Evolutionary conservation across 768 basidiomycete species (phyloP), one percentile per base, ranked within the genome.

Genomic region (Pleurotus sapidus): DNA sequence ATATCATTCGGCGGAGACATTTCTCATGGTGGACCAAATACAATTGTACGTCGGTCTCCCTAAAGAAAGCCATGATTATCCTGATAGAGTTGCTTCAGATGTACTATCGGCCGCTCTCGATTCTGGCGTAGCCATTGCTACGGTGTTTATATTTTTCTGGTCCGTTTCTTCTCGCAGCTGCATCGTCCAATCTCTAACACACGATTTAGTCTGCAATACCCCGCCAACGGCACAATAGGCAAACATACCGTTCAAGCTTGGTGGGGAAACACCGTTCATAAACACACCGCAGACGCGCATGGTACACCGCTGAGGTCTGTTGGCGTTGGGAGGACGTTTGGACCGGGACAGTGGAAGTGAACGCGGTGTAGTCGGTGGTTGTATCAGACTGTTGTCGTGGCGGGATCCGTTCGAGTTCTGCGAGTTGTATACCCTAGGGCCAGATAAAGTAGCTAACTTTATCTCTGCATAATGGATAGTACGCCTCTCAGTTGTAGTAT

Each of bases 21-120:
- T 84, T 86, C 69, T 78, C 82, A 1, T 87, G 85, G 85, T 87
- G 85, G 85, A 73, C 76, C 15, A 87, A 88, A 69, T 82, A 82
- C 69, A 82, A 82, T 64, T 83, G 83, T 62, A 74, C 79, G 61
- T 60, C 11, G 9, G 3, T 20, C 14, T 24, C 47, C 17, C 25
- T 23, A 3, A 24, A 34, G 3, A 34, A 34, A 34, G 17, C 25
- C 9, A 11, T 24, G 7, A 18, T 24, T 25, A 42, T 56, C 17
- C 25, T 38, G 43, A 27, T 15, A 9, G 24, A 20, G 37, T 34
- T 11, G 30, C 30, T 34, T 34, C n/a, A 82, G 80, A 84, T 61
- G 79, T 84, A 18, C 70, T 83, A 2, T 82, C 80, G 17, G 83
- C 83, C 17, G 83, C 83, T 9, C 68, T 85, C n/a, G 83, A 85